Base-by-base conservation (phyloP, 1,139 yeast genomes). In the Hyphopichia fennica region DNA sequence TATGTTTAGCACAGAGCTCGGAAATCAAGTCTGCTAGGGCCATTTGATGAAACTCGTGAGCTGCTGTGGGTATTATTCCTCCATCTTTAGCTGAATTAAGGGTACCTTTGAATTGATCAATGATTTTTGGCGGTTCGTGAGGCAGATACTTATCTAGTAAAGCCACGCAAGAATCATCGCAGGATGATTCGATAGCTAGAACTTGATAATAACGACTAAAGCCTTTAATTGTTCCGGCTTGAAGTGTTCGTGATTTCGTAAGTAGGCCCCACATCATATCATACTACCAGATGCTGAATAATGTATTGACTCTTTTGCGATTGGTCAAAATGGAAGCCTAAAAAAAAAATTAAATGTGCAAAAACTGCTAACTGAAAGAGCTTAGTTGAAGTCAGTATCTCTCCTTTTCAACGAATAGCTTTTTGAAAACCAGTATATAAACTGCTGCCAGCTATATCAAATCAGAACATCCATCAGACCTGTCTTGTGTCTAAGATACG, bases 81-180 rank as follows among this genome's bases (percentile, higher is more conserved):
- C 98, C 98, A 1, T 71, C 72, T 2, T 63, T 59, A 0, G 75
- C 67, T 8, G 95, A 87, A 56, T 86, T 75, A 23, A 93, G 69
- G 0, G 97, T 88, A 13, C 63, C 60, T 50, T 84, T 87, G 34
- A 69, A 53, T 45, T 91, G 90, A 31, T 75, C 82, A 3, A 89
- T 47, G 0, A 88, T 66, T 2, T 43, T 55, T 0, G 90, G 85
- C 1, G 78, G 65, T 27, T 60, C 53, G 1, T 47, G 41, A 2
- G 49, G 50, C 1, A 58, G 56, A 10, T 45, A 51, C 41, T 88
- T 69, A 37, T 84, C 83, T 5, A 91, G 62, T 15, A 93, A 65
- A 0, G 96, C 87, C 2, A 90, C 90, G 51, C 97, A 90, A 0
- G 96, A 79, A 60, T 93, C 99, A 58, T 93, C 99, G 58, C 99